phyloP scores from a whole-genome alignment of 1,284 basidiomycete genomes.

The Polyporus tsugae region DNA sequence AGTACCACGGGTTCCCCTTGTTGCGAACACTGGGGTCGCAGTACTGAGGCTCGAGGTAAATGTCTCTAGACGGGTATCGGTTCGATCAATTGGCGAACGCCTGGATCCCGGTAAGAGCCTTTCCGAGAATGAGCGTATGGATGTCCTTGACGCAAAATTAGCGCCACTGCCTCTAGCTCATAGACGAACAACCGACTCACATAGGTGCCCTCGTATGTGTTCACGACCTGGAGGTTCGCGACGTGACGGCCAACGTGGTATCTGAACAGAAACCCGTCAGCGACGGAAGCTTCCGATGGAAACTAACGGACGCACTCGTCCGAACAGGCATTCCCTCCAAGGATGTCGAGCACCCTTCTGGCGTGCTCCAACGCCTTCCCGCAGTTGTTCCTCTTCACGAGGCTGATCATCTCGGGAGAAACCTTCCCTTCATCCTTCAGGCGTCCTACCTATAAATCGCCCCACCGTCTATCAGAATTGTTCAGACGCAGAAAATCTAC shows the following conservation, averaged over 20 bases:
- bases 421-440: conserved; percentile 86
- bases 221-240: conserved; percentile 90
- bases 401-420: conserved; percentile 93
- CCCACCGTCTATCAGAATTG: too few relatives aligned
- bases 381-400: conserved; percentile 97
- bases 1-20: background rate
- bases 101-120: conserved; percentile 87
- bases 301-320: conserved; percentile 77
- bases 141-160: conserved; percentile 64
- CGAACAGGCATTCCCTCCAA: conserved; percentile 90
- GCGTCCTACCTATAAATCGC: conserved; percentile 72
- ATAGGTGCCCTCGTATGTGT: conserved; percentile 89
- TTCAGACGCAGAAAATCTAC: too few relatives aligned
- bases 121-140: conserved; percentile 89
- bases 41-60: background rate
- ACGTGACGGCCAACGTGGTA: conserved; percentile 93
- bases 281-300: background rate
- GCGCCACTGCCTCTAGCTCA: background rate
- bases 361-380: conserved; percentile 89
- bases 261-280: conserved; percentile 44
- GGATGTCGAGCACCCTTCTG: conserved; percentile 83
- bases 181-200: conserved; percentile 45
- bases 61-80: background rate
- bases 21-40: background rate
- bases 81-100: conserved; percentile 70